Evolutionary conservation across 352 stramenopile genomes (phyloP).

Genomic region (Phytophthora sp.): DNA sequence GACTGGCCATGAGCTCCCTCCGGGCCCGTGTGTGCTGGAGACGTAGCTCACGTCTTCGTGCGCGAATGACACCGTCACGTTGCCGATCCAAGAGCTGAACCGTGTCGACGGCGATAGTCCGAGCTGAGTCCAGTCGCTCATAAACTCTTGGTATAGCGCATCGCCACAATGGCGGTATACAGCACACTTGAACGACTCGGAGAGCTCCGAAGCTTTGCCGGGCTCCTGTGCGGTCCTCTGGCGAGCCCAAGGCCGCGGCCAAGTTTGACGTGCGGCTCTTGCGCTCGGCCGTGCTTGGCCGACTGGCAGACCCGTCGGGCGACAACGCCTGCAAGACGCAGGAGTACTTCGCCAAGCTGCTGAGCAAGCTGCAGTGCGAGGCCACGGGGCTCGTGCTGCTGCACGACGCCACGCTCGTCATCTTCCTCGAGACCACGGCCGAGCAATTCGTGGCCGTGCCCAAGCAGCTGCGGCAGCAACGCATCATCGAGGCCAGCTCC

Average conservation of each 20-base stretch:
- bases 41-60: too few species aligned
- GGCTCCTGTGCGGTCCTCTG: too few species aligned
- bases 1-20: too few species aligned
- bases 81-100: too few species aligned
- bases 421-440: constrained; percentile 67
- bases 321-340: constrained; percentile 66
- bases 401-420: constrained; percentile 53
- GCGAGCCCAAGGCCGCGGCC: not conserved
- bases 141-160: too few species aligned
- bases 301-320: constrained; percentile 36
- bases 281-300: constrained; percentile 51
- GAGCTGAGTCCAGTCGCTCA: too few species aligned
- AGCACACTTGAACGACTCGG: too few species aligned
- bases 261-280: constrained; percentile 59
- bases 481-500: constrained; percentile 41
- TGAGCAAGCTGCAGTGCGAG: constrained; percentile 65
- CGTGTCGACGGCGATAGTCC: too few species aligned
- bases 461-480: constrained; percentile 41
- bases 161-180: too few species aligned
- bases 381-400: constrained; percentile 61
- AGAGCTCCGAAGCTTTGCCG: too few species aligned
- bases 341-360: constrained; percentile 65
- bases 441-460: constrained; percentile 63
- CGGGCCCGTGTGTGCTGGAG: too few species aligned
- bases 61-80: too few species aligned